Conservation (phyloP, 495 filamentous ascomycete genomes). For the Trichoderma parareesei region DNA sequence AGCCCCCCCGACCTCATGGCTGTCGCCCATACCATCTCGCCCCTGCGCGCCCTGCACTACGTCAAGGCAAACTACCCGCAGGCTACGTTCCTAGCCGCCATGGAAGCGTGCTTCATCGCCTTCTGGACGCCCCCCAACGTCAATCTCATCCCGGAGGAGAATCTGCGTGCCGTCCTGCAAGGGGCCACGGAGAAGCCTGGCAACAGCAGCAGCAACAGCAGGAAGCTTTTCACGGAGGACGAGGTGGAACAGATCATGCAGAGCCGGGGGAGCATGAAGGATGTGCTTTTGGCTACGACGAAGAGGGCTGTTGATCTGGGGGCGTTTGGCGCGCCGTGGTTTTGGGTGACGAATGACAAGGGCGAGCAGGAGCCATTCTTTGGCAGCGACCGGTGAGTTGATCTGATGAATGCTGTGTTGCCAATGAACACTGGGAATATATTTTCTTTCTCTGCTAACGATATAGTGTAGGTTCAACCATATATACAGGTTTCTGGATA, state of each 20-base stretch:
- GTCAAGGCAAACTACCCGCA: slow-evolving; percentile 47
- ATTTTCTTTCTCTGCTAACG: background rate
- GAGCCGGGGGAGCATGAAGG: slow-evolving; percentile 48
- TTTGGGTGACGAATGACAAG: slow-evolving; percentile 54
- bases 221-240: slow-evolving; percentile 20
- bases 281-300: slow-evolving; percentile 49
- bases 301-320: slow-evolving; percentile 51
- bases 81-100: slow-evolving; percentile 19
- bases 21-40: slow-evolving; percentile 30
- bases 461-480: slow-evolving; percentile 24
- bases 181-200: slow-evolving; percentile 14
- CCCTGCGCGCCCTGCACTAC: slow-evolving; percentile 56
- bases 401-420: slow-evolving; percentile 5
- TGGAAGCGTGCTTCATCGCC: slow-evolving; percentile 27
- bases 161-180: slow-evolving; percentile 22
- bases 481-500: slow-evolving; percentile 32
- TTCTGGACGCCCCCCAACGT: slow-evolving; percentile 35
- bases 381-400: slow-evolving; percentile 60
- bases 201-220: background rate
- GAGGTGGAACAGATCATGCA: slow-evolving; percentile 43
- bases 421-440: background rate
- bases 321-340: slow-evolving; percentile 70
- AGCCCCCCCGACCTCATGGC: slow-evolving; percentile 32
- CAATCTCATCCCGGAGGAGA: slow-evolving; percentile 20
- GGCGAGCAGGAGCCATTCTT: slow-evolving; percentile 63